A percentile compares a stretch with the other conserved stretches of the same genome.
Evolutionary conservation across 306 rosid species (phyloP).

Genomic region (Inga laurina): DNA sequence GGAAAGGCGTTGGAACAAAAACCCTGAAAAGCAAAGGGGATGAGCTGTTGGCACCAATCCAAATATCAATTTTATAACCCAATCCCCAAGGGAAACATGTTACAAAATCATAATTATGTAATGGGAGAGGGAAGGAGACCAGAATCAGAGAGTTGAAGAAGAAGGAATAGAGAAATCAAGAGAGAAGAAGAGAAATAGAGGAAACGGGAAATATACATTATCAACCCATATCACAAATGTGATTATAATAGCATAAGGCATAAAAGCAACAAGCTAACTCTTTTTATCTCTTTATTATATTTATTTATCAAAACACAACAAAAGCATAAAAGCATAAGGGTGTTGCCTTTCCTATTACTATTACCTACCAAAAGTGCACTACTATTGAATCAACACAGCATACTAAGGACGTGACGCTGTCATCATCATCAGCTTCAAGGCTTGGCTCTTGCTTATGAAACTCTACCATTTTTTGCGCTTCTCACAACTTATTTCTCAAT

Average conservation of each 20-base stretch:
- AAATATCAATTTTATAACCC: conserved; percentile 28
- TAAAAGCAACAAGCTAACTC: no score
- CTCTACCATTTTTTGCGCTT: conserved; percentile 32
- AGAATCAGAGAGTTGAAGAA: no score
- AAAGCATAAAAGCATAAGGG: conserved; percentile 32
- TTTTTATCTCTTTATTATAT: no score
- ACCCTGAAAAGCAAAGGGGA: conserved; percentile 33
- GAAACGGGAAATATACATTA: no score
- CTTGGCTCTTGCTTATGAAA: neutral
- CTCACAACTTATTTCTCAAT: neutral
- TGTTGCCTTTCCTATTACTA: conserved; percentile 33
- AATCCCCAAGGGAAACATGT: neutral
- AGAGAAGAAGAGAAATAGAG: no score
- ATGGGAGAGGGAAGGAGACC: no score
- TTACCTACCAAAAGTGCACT: conserved; percentile 30
- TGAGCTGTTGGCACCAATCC: conserved; percentile 30
- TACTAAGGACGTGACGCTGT: no score
- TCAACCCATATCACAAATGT: no score
- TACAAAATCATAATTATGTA: no score
- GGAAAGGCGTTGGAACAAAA: conserved; percentile 12
- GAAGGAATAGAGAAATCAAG: no score
- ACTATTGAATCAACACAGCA: no score
- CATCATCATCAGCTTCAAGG: neutral
- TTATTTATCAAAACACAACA: neutral
- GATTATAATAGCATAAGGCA: no score